Evolutionary conservation across 441 rosid species (phyloP).

Genomic region (Adansonia gregorii): DNA sequence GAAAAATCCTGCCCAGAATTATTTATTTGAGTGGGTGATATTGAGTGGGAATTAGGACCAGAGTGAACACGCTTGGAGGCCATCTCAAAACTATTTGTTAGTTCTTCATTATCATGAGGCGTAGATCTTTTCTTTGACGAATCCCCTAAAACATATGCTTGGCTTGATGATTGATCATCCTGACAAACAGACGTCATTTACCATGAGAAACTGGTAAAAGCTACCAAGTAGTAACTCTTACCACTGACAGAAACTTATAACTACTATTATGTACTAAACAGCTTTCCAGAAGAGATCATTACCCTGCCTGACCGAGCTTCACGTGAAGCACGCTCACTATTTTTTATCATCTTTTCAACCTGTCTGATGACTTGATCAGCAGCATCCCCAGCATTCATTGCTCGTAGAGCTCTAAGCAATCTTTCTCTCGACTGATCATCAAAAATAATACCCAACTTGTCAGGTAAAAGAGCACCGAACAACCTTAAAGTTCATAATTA

Average conservation of each 20-base stretch:
- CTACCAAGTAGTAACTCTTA: conserved; percentile 16
- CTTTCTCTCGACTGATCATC: conserved; percentile 83
- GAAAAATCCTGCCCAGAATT: conserved; percentile 56
- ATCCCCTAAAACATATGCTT: conserved; percentile 63
- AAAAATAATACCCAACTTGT: conserved; percentile 29
- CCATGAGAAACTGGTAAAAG: conserved; percentile 23
- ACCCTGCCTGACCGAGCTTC: conserved; percentile 82
- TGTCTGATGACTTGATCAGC: conserved; percentile 98
- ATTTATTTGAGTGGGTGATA: conserved; percentile 48
- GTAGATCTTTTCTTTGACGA: conserved; percentile 69
- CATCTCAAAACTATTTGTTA: conserved; percentile 58
- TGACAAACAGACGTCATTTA: conserved; percentile 38
- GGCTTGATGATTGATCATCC: conserved; percentile 78
- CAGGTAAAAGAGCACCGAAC: conserved; percentile 28
- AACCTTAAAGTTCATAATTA: conserved; percentile 10
- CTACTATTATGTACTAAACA: conserved; percentile 25
- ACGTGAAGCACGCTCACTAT: conserved; percentile 85
- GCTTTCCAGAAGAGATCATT: conserved; percentile 26
- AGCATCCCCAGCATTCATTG: conserved; percentile 96
- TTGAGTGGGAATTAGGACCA: conserved; percentile 49
- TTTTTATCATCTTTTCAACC: conserved; percentile 85
- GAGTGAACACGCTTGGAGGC: conserved; percentile 65
- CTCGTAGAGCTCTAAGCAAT: conserved; percentile 79
- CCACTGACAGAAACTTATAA: conserved; percentile 18
- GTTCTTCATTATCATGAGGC: conserved; percentile 70